Conservation (phyloP, 2,329 filamentous ascomycete species). For the Pseudonectria buxi region DNA sequence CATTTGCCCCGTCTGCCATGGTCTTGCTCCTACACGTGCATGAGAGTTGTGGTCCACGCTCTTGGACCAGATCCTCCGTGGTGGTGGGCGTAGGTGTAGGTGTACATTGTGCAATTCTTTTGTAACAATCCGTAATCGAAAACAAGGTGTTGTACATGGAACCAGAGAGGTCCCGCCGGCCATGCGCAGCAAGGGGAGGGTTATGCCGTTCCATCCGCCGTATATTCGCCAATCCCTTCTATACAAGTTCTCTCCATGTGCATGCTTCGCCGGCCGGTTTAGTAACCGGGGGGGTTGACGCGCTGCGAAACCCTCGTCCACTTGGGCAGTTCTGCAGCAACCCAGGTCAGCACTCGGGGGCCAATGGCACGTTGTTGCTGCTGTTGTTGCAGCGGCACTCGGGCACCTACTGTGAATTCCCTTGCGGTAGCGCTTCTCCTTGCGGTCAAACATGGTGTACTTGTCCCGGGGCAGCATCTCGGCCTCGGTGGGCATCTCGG, state of each 20-base stretch:
- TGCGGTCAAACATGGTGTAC: slow-evolving; percentile 96
- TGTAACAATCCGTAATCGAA: slow-evolving; percentile 16
- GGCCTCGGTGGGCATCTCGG: slow-evolving; percentile 88
- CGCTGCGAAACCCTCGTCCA: slow-evolving; percentile 95
- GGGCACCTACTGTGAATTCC: slow-evolving; percentile 81
- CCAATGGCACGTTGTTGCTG: too few relatives aligned
- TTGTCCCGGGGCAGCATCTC: slow-evolving; percentile 97
- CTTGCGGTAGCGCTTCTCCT: slow-evolving; percentile 93
- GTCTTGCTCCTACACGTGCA: slow-evolving; percentile 2
- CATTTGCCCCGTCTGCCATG: not conserved
- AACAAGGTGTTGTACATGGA: slow-evolving; percentile 25
- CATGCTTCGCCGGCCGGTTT: slow-evolving; percentile 24
- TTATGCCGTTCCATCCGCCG: slow-evolving; percentile 10
- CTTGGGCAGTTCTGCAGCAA: slow-evolving; percentile 63
- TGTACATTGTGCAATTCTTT: too few relatives aligned
- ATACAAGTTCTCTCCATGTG: slow-evolving; percentile 1
- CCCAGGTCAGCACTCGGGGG: slow-evolving; percentile 14
- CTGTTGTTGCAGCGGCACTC: too few relatives aligned
- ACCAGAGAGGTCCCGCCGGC: slow-evolving; percentile 10
- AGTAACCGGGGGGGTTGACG: slow-evolving; percentile 92
- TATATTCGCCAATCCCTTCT: slow-evolving; percentile 4
- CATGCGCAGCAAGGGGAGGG: slow-evolving; percentile 11
- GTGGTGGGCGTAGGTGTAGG: too few relatives aligned
- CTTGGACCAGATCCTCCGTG: too few relatives aligned
- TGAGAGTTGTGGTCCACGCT: too few relatives aligned